Percentiles rank a stretch among this genome's conserved stretches.
Evolutionary conservation across 164 flowering plant species (phyloP).

Genomic region (Magnolia kwangsiensis): DNA sequence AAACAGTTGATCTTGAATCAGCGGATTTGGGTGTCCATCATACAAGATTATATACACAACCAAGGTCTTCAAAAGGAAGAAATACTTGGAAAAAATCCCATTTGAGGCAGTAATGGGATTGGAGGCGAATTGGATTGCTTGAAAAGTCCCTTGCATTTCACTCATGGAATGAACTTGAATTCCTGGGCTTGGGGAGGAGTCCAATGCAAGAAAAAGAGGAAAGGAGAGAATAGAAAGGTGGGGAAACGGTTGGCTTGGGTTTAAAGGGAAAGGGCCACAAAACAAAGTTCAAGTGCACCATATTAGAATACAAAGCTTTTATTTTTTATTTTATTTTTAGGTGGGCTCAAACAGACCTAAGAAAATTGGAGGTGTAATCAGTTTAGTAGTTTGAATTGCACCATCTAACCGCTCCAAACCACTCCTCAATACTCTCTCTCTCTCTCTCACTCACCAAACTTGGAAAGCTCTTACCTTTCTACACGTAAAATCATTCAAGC

Average conservation of each 20-base stretch:
- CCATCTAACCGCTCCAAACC: slow-evolving; percentile 26
- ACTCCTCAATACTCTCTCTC: slow-evolving; percentile 15
- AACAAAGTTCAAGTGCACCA: slow-evolving; percentile 20
- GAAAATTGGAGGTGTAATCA: slow-evolving; percentile 9
- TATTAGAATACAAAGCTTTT: neutral
- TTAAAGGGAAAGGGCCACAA: slow-evolving; percentile 31
- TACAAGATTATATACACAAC: neutral
- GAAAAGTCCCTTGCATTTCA: slow-evolving; percentile 16
- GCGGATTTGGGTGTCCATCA: neutral
- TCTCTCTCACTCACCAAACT: slow-evolving; percentile 37
- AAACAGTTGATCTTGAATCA: neutral
- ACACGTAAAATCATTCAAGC: slow-evolving; percentile 34
- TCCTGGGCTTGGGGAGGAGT: slow-evolving; percentile 21
- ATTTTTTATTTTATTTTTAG: neutral
- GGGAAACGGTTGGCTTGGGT: slow-evolving; percentile 23
- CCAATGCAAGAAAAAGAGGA: slow-evolving; percentile 24
- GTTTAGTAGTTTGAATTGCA: slow-evolving; percentile 26
- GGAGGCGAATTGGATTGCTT: neutral
- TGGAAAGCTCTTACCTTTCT: slow-evolving; percentile 19
- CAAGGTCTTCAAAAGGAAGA: neutral
- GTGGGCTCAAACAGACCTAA: neutral
- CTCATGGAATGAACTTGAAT: slow-evolving; percentile 3
- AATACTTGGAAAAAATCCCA: neutral
- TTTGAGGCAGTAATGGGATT: neutral
- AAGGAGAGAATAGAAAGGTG: neutral